Evolutionary conservation across 331 rosid species (phyloP).

Genomic region (Malus hybrid): DNA sequence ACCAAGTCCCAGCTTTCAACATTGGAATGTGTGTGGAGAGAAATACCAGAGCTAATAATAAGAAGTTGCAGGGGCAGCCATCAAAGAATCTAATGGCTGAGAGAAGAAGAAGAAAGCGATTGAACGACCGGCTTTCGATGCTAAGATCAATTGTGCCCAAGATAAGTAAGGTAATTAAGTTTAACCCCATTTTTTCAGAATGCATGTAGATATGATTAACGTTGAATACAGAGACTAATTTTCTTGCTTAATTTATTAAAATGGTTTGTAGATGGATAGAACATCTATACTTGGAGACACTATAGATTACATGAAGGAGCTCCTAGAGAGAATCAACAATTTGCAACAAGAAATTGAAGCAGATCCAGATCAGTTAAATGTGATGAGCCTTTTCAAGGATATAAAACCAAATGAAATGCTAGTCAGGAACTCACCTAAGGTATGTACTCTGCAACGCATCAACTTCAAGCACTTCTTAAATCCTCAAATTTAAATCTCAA

Average conservation of each 20-base stretch:
- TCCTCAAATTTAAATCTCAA: not conserved
- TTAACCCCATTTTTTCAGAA: not conserved
- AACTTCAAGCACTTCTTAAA: too few relatives aligned
- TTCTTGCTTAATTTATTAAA: not conserved
- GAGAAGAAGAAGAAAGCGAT: conserved; percentile 78
- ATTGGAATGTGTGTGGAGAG: conserved; percentile 31
- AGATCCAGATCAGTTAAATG: conserved; percentile 23
- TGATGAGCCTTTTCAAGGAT: conserved; percentile 40
- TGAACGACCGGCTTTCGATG: conserved; percentile 93
- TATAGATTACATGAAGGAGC: conserved; percentile 90
- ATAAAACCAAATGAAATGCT: conserved; percentile 53
- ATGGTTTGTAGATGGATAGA: conserved; percentile 65
- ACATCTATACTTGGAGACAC: conserved; percentile 93
- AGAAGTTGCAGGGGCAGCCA: conserved; percentile 82
- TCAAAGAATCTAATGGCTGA: conserved; percentile 98
- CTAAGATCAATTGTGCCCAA: conserved; percentile 91
- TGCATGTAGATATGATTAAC: not conserved
- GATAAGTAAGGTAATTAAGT: conserved; percentile 67
- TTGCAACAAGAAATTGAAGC: conserved; percentile 47
- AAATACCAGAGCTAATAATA: conserved; percentile 30
- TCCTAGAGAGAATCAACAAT: conserved; percentile 58
- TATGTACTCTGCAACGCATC: conserved; percentile 1
- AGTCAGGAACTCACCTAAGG: conserved; percentile 83
- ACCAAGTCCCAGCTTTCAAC: conserved; percentile 42
- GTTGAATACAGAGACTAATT: conserved; percentile 13